These are phyloP conservation scores for Diaporthe vexans DNA, from an alignment of 2,329 filamentous ascomycete genomes.

Conservation along the genomic window DNA sequence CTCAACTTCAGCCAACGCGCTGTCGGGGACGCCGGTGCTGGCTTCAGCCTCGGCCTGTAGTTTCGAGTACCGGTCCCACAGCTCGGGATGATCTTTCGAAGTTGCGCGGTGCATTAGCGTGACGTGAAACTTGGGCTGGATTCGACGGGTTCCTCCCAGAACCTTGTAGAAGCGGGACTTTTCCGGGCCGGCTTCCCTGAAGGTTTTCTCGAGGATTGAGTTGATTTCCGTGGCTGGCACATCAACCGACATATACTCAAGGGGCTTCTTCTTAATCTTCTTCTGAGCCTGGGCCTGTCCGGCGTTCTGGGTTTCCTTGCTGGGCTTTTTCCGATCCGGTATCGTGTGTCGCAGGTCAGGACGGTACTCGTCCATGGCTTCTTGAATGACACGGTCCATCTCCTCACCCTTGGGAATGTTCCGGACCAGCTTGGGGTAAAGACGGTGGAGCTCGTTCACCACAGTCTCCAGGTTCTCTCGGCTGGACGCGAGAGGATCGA, in stretches of 20 bases:
- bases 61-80: conserved; percentile 82
- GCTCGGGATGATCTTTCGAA: conserved; percentile 70
- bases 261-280: conserved; percentile 60
- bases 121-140: conserved; percentile 92
- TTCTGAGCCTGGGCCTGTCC: conserved; percentile 50
- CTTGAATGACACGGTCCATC: conserved; percentile 84
- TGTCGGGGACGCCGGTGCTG: conserved; percentile 55
- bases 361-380: conserved; percentile 81
- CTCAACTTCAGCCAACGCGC: conserved; percentile 73
- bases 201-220: conserved; percentile 76
- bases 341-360: conserved; percentile 84
- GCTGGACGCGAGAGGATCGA: conserved; percentile 84
- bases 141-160: conserved; percentile 78
- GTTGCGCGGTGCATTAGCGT: conserved; percentile 88
- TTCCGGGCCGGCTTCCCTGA: conserved; percentile 67
- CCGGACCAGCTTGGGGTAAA: conserved; percentile 82
- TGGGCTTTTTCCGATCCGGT: conserved; percentile 67
- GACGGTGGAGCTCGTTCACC: conserved; percentile 77
- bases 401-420: conserved; percentile 79
- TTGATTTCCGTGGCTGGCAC: conserved; percentile 60
- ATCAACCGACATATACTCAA: conserved; percentile 71
- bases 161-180: conserved; percentile 80
- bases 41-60: conserved; percentile 65
- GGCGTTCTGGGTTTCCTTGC: conserved; percentile 53
- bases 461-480: conserved; percentile 88